Evolutionary conservation across 768 basidiomycete genomes (phyloP).

Genomic region (Cyclocybe aegerita): DNA sequence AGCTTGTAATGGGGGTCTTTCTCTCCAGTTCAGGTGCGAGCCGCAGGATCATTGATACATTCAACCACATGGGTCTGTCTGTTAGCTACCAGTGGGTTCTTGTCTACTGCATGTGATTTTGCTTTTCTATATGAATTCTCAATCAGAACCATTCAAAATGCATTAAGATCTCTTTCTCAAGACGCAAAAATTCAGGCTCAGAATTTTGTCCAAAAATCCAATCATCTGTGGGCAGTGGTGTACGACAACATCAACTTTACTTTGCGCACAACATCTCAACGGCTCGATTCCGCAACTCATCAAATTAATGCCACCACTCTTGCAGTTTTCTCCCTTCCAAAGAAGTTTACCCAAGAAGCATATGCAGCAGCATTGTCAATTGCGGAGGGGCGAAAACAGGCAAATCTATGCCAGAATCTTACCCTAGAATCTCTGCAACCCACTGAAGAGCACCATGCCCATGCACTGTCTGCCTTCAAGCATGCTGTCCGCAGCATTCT

Average conservation of each 20-base stretch:
- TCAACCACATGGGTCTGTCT: slow-evolving; percentile 11
- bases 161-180: not conserved
- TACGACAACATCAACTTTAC: slow-evolving; percentile 19
- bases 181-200: slow-evolving; percentile 6
- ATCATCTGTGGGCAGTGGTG: slow-evolving; percentile 10
- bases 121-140: too few relatives aligned
- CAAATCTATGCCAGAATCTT: not conserved
- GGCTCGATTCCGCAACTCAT: slow-evolving; percentile 10
- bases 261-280: slow-evolving; percentile 7
- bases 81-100: slow-evolving; percentile 8
- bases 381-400: not conserved
- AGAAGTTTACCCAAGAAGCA: not conserved
- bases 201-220: slow-evolving; percentile 1
- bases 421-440: not conserved
- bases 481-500: slow-evolving; percentile 9
- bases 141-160: not conserved
- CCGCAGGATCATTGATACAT: slow-evolving; percentile 8
- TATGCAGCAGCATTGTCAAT: slow-evolving; percentile 7
- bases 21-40: slow-evolving; percentile 8
- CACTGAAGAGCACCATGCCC: not conserved
- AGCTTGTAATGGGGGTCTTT: slow-evolving; percentile 2
- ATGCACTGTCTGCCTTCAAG: slow-evolving; percentile 2
- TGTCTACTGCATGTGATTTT: not conserved
- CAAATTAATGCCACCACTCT: slow-evolving; percentile 15
- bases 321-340: slow-evolving; percentile 11